A percentile compares a stretch with the other conserved stretches of the same genome.
phyloP scores from a whole-genome alignment of 1,139 yeast genomes.

The Kodamaea arcana region DNA sequence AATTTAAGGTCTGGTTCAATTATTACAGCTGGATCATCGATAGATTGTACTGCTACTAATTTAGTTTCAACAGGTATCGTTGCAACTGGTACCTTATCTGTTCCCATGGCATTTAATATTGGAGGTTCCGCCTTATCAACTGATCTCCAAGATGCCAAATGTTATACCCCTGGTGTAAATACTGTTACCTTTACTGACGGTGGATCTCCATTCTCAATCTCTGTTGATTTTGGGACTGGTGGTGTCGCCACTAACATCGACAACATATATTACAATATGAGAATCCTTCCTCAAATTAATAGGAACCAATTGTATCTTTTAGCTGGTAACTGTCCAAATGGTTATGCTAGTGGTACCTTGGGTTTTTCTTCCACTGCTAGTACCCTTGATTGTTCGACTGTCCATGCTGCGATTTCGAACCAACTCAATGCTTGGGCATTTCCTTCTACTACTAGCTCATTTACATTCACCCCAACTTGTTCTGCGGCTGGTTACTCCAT shows the following conservation, averaged over 20 bases:
- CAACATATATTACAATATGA: neutral
- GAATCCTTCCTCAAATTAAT: constrained; percentile 14
- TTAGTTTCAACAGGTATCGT: constrained; percentile 1
- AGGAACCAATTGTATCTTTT: constrained; percentile 13
- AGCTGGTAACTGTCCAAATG: constrained; percentile 20
- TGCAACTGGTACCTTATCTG: constrained; percentile 17
- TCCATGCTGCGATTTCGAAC: constrained; percentile 18
- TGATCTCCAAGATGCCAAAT: constrained; percentile 16
- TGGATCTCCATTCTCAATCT: constrained; percentile 11
- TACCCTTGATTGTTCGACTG: constrained; percentile 19
- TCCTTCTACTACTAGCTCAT: constrained; percentile 12
- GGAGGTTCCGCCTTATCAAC: constrained; percentile 18
- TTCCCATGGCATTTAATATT: constrained; percentile 25
- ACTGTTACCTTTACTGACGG: constrained; percentile 25
- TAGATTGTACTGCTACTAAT: constrained; percentile 7
- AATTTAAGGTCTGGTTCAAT: constrained; percentile 6
- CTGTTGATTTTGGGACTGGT: constrained; percentile 11
- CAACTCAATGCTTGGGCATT: constrained; percentile 18
- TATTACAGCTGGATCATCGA: constrained; percentile 4
- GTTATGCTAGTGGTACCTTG: constrained; percentile 21
- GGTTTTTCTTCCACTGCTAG: constrained; percentile 14
- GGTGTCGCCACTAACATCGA: neutral
- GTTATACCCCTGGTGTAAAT: constrained; percentile 19
- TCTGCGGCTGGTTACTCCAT: constrained; percentile 15
- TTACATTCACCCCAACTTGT: constrained; percentile 4